Evolutionary conservation across 129 eudicot genomes (phyloP).

Genomic region (Flaveria sonorensis): DNA sequence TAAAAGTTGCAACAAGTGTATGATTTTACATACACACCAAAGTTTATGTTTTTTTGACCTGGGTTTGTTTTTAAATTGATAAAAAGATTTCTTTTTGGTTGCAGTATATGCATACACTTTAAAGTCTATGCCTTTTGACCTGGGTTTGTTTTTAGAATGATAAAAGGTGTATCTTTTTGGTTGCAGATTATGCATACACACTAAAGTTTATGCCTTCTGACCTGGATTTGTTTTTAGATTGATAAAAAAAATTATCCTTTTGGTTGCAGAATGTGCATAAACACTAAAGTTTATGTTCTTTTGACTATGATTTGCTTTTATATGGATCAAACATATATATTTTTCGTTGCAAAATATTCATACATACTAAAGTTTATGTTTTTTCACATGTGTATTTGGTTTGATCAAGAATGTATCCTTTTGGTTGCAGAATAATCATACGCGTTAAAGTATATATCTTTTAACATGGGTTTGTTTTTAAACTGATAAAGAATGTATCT

Average conservation of each 20-base stretch:
- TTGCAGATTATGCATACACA: conserved; percentile 81
- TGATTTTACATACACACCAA: conserved; percentile 46
- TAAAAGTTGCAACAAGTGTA: conserved; percentile 1
- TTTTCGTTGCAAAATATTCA: conserved; percentile 54
- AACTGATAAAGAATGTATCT: too few relatives aligned
- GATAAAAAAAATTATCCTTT: not conserved
- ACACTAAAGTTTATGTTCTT: not conserved
- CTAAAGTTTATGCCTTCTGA: conserved; percentile 20
- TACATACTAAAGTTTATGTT: conserved; percentile 50
- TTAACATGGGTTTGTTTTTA: conserved; percentile 4
- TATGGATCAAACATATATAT: not conserved
- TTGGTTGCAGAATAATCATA: conserved; percentile 59
- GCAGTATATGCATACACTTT: conserved; percentile 86
- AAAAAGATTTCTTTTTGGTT: not conserved
- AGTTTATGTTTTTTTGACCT: conserved; percentile 20
- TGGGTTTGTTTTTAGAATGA: conserved; percentile 13
- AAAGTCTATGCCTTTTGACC: not conserved
- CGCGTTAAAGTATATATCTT: conserved; percentile 45
- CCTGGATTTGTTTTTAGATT: conserved; percentile 1
- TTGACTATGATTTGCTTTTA: conserved; percentile 9
- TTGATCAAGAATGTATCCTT: too few relatives aligned
- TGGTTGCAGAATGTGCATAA: not conserved
- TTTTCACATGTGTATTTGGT: not conserved
- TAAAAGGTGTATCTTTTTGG: not conserved
- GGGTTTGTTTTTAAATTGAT: conserved; percentile 16